phyloP scores from a whole-genome alignment of 306 rosid species.

The Glycyrrhiza uralensis region DNA sequence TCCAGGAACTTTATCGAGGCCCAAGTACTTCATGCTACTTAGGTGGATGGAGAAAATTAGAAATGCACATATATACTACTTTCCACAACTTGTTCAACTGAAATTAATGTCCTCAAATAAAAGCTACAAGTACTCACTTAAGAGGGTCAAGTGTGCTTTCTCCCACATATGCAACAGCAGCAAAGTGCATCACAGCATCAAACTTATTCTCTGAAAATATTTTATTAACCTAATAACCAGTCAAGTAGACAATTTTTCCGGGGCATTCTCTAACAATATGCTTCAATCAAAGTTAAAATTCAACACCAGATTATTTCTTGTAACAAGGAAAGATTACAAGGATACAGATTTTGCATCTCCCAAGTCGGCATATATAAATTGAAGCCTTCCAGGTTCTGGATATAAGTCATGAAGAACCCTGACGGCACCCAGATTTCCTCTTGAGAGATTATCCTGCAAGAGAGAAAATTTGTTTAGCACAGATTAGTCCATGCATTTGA shows the following conservation, averaged over 20 bases:
- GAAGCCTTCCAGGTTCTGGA: slow-evolving; percentile 94
- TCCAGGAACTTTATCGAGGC: background rate
- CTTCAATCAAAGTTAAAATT: background rate
- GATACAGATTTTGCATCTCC: slow-evolving; percentile 86
- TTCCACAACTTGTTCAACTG: background rate
- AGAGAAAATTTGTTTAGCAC: slow-evolving; percentile 8
- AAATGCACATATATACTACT: slow-evolving; percentile 1
- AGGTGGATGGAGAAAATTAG: background rate
- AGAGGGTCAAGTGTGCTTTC: slow-evolving; percentile 95
- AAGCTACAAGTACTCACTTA: slow-evolving; percentile 59
- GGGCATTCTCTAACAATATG: background rate
- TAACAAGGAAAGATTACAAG: slow-evolving; percentile 31
- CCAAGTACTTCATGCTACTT: background rate
- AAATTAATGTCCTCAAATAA: slow-evolving; percentile 1
- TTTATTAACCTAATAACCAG: slow-evolving; percentile 73
- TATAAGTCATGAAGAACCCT: slow-evolving; percentile 75
- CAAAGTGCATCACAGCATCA: slow-evolving; percentile 99
- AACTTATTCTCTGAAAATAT: slow-evolving; percentile 86
- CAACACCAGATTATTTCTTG: slow-evolving; percentile 11
- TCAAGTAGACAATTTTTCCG: slow-evolving; percentile 49
- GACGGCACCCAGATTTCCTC: slow-evolving; percentile 92
- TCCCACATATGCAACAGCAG: slow-evolving; percentile 98
- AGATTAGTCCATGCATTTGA: background rate
- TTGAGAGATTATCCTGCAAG: slow-evolving; percentile 80
- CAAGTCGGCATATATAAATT: slow-evolving; percentile 88